phyloP scores from a whole-genome alignment of 108 stramenopile genomes.

The Chaetoceros muelleri region DNA sequence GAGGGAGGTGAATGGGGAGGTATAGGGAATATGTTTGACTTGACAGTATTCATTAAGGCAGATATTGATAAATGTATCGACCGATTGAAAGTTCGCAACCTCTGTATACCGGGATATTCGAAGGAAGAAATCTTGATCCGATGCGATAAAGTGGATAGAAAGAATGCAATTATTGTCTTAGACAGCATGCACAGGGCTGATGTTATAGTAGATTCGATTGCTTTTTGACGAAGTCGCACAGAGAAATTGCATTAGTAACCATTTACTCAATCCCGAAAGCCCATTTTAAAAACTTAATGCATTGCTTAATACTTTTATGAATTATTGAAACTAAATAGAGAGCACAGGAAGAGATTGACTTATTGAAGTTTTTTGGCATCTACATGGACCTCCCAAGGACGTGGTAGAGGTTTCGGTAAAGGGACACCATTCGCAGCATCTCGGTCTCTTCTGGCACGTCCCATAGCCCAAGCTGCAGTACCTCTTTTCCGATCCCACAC shows the following conservation, averaged over 20 bases:
- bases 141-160: conserved; percentile 34
- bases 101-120: conserved; percentile 53
- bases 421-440: conserved; percentile 48
- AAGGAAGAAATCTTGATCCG: conserved; percentile 34
- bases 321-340: no score
- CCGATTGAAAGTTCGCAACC: conserved; percentile 35
- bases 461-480: conserved; percentile 87
- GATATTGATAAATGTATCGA: conserved; percentile 35
- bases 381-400: conserved; percentile 73
- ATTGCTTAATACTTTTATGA: no score
- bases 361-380: conserved; percentile 2
- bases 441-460: conserved; percentile 71
- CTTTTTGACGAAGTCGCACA: no score
- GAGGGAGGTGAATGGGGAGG: conserved; percentile 36
- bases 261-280: no score
- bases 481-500: conserved; percentile 89
- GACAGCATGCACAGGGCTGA: neutral
- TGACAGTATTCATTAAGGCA: conserved; percentile 26
- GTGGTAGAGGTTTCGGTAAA: conserved; percentile 64
- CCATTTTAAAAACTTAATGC: no score
- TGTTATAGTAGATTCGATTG: neutral
- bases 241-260: no score
- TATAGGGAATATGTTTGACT: conserved; percentile 23
- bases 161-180: conserved; percentile 22
- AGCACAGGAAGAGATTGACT: neutral